A percentile compares a stretch with the other conserved stretches of the same genome.
Evolutionary conservation across 257 asterid genomes (phyloP).

Genomic region (Nemophila menziesii): DNA sequence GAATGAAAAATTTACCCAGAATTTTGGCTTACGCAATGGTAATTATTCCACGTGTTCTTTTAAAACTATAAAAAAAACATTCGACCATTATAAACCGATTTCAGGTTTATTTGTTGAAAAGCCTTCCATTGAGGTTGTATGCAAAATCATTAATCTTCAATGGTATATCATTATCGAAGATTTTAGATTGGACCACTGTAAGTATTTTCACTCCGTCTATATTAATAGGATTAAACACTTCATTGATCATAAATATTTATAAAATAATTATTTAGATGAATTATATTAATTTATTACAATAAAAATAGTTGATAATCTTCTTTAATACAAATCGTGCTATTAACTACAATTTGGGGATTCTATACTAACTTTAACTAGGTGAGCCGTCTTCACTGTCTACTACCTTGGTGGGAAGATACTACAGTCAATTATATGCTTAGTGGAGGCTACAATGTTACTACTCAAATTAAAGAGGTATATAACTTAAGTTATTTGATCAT

Average conservation of each 20-base stretch:
- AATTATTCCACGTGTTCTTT: conserved; percentile 4
- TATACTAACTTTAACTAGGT: conserved; percentile 34
- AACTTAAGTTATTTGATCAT: no score
- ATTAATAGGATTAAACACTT: not conserved
- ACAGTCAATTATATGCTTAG: conserved; percentile 62
- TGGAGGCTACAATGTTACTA: conserved; percentile 57
- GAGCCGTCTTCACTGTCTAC: conserved; percentile 66
- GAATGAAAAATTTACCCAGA: conserved; percentile 40
- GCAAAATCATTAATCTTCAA: conserved; percentile 46
- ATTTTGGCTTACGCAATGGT: conserved; percentile 55
- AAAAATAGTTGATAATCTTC: no score
- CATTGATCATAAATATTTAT: not conserved
- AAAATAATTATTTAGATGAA: not conserved
- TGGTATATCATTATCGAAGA: conserved; percentile 35
- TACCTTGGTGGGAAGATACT: conserved; percentile 88
- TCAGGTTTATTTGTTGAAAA: conserved; percentile 62
- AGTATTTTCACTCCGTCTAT: no score
- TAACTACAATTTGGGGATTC: conserved; percentile 7
- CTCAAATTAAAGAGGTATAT: conserved; percentile 38
- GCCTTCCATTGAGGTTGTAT: conserved; percentile 50
- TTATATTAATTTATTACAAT: no score
- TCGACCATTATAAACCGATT: no score
- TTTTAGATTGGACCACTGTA: conserved; percentile 54
- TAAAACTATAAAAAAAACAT: no score
- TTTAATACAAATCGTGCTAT: no score